phyloP scores from a whole-genome alignment of 129 eudicot genomes.

The Deinandra increscens region DNA sequence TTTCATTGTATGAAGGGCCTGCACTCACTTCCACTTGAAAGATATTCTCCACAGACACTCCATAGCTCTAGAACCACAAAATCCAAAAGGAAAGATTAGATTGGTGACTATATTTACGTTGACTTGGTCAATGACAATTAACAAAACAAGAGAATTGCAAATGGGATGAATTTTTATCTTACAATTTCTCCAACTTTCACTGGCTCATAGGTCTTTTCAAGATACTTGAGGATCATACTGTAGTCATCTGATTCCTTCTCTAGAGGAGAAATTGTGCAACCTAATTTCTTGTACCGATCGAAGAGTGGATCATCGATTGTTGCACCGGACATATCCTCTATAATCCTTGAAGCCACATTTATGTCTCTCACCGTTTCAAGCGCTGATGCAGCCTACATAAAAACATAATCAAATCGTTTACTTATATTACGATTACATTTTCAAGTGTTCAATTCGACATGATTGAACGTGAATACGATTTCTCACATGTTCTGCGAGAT shows the following conservation, averaged over 20 bases:
- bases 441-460: no score
- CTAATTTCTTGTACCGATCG: slow-evolving; percentile 53
- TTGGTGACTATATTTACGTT: neutral
- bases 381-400: slow-evolving; percentile 60
- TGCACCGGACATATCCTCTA: slow-evolving; percentile 71
- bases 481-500: slow-evolving; percentile 75
- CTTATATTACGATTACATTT: no score
- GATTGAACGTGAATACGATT: neutral
- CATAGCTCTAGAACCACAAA: slow-evolving; percentile 56
- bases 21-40: slow-evolving; percentile 68
- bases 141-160: neutral
- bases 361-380: slow-evolving; percentile 71
- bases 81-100: neutral
- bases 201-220: slow-evolving; percentile 86
- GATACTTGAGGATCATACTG: slow-evolving; percentile 64
- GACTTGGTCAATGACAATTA: neutral
- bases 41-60: slow-evolving; percentile 55
- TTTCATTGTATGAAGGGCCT: slow-evolving; percentile 67
- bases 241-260: slow-evolving; percentile 70
- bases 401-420: neutral
- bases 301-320: slow-evolving; percentile 75
- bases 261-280: slow-evolving; percentile 57
- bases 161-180: slow-evolving; percentile 29
- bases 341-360: slow-evolving; percentile 62
- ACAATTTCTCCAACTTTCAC: slow-evolving; percentile 86